Evolutionary conservation across 306 rosid genomes (phyloP).

Genomic region (Betula pendula): DNA sequence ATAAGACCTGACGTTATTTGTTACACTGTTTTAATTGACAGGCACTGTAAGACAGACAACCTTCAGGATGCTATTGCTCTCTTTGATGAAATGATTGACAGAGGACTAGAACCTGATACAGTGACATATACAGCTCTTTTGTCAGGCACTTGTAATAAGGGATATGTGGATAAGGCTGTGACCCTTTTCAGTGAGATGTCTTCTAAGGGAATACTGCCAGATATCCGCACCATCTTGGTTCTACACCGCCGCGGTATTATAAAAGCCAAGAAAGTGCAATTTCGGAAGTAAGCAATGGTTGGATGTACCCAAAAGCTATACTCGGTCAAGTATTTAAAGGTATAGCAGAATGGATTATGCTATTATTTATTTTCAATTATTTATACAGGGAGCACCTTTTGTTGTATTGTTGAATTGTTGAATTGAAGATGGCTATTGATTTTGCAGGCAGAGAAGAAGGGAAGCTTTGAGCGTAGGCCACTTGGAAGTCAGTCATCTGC

Average conservation of each 20-base stretch:
- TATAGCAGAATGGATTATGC: neutral
- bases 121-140: conserved; percentile 69
- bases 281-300: conserved; percentile 21
- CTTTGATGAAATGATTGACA: conserved; percentile 53
- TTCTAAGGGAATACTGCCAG: conserved; percentile 51
- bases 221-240: conserved; percentile 24
- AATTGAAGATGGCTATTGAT: conserved; percentile 21
- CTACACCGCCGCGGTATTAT: conserved; percentile 48
- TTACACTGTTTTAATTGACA: conserved; percentile 75
- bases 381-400: conserved; percentile 13
- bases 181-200: conserved; percentile 53
- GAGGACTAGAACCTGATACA: conserved; percentile 68
- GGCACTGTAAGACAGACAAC: conserved; percentile 48
- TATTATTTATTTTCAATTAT: neutral
- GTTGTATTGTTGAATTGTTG: conserved; percentile 19
- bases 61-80: conserved; percentile 53
- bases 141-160: conserved; percentile 43
- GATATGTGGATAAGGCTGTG: conserved; percentile 44
- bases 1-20: conserved; percentile 59
- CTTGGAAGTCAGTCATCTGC: conserved; percentile 11
- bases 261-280: conserved; percentile 53
- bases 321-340: conserved; percentile 22
- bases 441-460: conserved; percentile 24
- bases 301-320: conserved; percentile 21
- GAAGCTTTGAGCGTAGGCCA: conserved; percentile 10